These are phyloP conservation scores for Juncus inflexus DNA, from an alignment of 176 grass and related monocot genomes.

Conservation along the genomic window DNA sequence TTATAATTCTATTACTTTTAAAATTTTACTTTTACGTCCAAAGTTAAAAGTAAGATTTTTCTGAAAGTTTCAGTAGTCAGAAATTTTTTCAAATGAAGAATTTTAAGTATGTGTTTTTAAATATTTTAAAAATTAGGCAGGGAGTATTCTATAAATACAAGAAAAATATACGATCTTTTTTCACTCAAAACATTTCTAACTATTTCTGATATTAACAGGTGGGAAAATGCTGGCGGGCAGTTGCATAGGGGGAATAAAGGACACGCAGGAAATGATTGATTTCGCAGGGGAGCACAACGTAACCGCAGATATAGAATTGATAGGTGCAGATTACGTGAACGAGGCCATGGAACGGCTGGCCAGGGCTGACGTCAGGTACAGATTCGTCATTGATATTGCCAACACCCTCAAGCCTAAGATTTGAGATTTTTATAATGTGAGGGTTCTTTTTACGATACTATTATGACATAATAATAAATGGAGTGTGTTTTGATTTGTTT, in stretches of 20 bases:
- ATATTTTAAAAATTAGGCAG: no score
- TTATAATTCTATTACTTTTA: no score
- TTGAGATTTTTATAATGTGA: not conserved
- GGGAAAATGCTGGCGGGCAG: slow-evolving; percentile 52
- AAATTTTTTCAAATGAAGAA: not conserved
- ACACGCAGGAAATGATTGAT: slow-evolving; percentile 75
- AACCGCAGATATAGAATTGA: slow-evolving; percentile 50
- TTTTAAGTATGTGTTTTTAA: not conserved
- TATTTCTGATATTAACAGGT: slow-evolving; percentile 31
- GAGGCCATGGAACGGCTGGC: slow-evolving; percentile 54
- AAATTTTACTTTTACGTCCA: no score
- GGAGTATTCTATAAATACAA: no score
- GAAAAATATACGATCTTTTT: no score
- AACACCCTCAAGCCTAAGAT: slow-evolving; percentile 46
- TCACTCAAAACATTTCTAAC: no score
- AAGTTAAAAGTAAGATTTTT: no score
- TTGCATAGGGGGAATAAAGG: slow-evolving; percentile 49
- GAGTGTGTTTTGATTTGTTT: no score
- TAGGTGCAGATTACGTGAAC: slow-evolving; percentile 51
- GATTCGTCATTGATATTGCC: slow-evolving; percentile 83
- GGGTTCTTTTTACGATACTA: no score
- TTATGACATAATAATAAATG: no score
- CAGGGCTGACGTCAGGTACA: slow-evolving; percentile 58
- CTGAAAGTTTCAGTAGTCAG: no score
- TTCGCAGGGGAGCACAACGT: slow-evolving; percentile 48